Base-by-base conservation (phyloP, 805 yeast species). In the Sugiyamaella smithiae region DNA sequence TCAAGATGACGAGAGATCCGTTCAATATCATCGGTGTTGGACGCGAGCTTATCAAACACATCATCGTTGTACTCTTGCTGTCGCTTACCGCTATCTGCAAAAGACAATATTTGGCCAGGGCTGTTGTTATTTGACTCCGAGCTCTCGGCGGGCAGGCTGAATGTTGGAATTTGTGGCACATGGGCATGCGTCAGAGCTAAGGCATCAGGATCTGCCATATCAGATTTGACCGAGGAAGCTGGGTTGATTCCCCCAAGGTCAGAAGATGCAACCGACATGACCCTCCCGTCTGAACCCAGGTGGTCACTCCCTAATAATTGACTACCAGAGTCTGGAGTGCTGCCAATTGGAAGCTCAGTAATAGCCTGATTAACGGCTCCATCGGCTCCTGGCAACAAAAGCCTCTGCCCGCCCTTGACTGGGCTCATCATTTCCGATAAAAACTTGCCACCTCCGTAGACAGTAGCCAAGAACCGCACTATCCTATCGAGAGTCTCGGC, bases 401-500 rank as follows among this genome's bases (percentile, higher is more conserved):
- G 49, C 23, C 38, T 29, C 45, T 49, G 58, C 9, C 31, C 31
- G 16, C 22, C 37, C 31, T 46, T 37, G 7, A n/a, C 28, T 11
- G 54, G 55, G 33, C 50, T 49, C 26, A 48, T 54, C 19, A 55
- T 51, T 19, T 63, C 66, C 35, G 66, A 67, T 33, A 71, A 58
- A 20, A 69, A 59, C 57, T 78, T 78, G 20, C 82, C 76, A 56
- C 74, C 77, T 17, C 90, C 90, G 59, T 85, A 85, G 2, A 91
- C 77, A 4, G 90, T 79, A 1, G 97, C 95, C 59, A 93, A 72
- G 57, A 93, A 91, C 57, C 93, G 79, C 59, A 93, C 68, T 44
- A 93, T 91, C 55, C 87, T 85, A 55, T 89, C 95, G 48, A 93
- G 73, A 19, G 96, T 88, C 54, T 86, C 91, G 35, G 91, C 82